Conservation (phyloP, 306 rosid genomes). For the Sicyos baderoa region DNA sequence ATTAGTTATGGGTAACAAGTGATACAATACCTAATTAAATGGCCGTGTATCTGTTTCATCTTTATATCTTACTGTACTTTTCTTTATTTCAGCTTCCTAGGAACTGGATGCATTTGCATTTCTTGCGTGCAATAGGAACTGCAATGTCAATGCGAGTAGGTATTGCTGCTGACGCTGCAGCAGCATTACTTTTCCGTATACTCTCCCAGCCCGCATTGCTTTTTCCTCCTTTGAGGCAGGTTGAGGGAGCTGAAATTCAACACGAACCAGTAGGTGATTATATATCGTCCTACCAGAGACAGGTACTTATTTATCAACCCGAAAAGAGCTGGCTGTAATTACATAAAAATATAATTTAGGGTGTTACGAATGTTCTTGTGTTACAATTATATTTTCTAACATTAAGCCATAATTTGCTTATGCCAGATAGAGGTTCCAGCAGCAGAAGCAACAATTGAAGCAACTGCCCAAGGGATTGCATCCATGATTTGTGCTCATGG, state of each 20-base stretch:
- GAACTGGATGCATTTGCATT: conserved; percentile 99
- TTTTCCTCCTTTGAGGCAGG: conserved; percentile 90
- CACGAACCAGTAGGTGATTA: conserved; percentile 74
- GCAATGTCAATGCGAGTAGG: conserved; percentile 99
- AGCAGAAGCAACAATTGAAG: conserved; percentile 92
- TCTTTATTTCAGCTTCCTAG: conserved; percentile 68
- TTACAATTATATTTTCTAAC: background rate
- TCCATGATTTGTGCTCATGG: conserved; percentile 99
- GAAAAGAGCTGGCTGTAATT: background rate
- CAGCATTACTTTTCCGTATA: conserved; percentile 90
- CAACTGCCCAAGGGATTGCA: conserved; percentile 98
- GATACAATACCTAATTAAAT: too few relatives aligned
- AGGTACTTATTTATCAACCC: conserved; percentile 35
- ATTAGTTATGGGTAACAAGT: background rate
- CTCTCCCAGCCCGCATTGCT: conserved; percentile 96
- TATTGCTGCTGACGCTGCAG: conserved; percentile 97
- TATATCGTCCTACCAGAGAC: conserved; percentile 76
- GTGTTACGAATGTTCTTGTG: background rate
- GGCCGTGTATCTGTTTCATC: too few relatives aligned
- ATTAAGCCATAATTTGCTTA: background rate
- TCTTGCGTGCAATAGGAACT: conserved; percentile 96
- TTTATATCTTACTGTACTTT: background rate
- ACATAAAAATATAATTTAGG: background rate
- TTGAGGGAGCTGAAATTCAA: conserved; percentile 81
- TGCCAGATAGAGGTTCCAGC: conserved; percentile 87